Base-by-base conservation (phyloP, 805 yeast species). In the Candida ulmi region DNA sequence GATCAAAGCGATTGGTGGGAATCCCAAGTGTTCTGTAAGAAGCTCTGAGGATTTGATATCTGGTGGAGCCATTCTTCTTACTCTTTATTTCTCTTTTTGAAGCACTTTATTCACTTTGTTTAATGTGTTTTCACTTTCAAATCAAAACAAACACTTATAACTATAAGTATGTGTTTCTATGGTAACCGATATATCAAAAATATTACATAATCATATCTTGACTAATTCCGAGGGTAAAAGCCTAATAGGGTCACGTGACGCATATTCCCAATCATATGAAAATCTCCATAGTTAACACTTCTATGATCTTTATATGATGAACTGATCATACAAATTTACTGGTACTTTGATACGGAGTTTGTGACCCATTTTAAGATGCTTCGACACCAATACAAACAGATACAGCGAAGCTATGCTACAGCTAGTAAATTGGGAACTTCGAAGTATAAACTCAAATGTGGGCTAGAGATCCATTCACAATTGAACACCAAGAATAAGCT, bases 391-490 rank as follows among this genome's bases (percentile, higher is more conserved):
- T 24, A 26, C n/a, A 24, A 25, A 17, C 15, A 17, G 17, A 13
- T 16, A 13, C 7, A 23, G 34, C 21, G 33, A 11, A 11, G 29
- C 19, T 31, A 36, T 27, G 29, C 38, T 11, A 17, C 34, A 17
- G 12, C 40, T 4, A 17, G 38, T 28, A 53, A 54, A 3, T 21
- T 21, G 24, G 24, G 9, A 9, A 7, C 24, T 21, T 21, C 24
- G 9, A 6, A 21, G 24, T 62, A 55, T 46, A 57, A 60, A 18
- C 57, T 91, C 47, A 85, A 80, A 55, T 84, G 96, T 55, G 99
- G 99, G 0, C 65, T 93, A 27, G 99, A 93, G 59, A 84, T 93
- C 32, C 99, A 93, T 58, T 83, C 97, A 1, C 99, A 93, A 60
- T 65, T 93, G 39, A 71, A 75, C 46, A 86, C 97, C 0, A 55